Conservation (phyloP, 352 stramenopile species). For the Pythium periplocum region DNA sequence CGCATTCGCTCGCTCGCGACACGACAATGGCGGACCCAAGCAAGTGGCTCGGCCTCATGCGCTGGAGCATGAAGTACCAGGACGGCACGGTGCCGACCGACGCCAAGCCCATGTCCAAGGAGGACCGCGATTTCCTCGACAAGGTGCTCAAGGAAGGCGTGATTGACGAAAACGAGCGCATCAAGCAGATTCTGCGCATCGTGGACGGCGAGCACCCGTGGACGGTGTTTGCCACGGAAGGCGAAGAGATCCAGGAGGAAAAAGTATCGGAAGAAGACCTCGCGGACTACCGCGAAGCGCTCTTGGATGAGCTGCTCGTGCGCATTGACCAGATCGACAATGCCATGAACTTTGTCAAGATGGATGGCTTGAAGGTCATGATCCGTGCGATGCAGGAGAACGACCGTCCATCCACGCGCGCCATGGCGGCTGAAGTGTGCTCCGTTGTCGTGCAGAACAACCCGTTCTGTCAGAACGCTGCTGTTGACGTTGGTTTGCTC, state of each 20-base stretch:
- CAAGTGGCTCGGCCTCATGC: constrained; percentile 87
- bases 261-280: constrained; percentile 58
- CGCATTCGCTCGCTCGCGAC: neutral
- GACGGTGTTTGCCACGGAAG: constrained; percentile 50
- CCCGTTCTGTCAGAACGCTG: constrained; percentile 72
- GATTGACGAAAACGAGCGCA: constrained; percentile 81
- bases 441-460: constrained; percentile 87
- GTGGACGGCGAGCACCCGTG: constrained; percentile 69
- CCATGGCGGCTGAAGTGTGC: constrained; percentile 69
- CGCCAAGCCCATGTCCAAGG: constrained; percentile 63
- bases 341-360: constrained; percentile 85
- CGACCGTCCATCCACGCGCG: constrained; percentile 40
- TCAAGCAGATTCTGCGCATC: constrained; percentile 82
- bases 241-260: constrained; percentile 29
- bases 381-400: constrained; percentile 56
- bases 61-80: constrained; percentile 86
- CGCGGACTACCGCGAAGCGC: constrained; percentile 68
- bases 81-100: constrained; percentile 69
- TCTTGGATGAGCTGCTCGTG: constrained; percentile 81
- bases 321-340: constrained; percentile 88
- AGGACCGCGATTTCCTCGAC: constrained; percentile 76
- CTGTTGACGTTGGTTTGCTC: constrained; percentile 50
- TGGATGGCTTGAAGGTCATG: constrained; percentile 59
- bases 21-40: constrained; percentile 53
- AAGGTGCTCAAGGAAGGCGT: constrained; percentile 81